phyloP scores from a whole-genome alignment of 306 rosid genomes.

The Urtica urens region DNA sequence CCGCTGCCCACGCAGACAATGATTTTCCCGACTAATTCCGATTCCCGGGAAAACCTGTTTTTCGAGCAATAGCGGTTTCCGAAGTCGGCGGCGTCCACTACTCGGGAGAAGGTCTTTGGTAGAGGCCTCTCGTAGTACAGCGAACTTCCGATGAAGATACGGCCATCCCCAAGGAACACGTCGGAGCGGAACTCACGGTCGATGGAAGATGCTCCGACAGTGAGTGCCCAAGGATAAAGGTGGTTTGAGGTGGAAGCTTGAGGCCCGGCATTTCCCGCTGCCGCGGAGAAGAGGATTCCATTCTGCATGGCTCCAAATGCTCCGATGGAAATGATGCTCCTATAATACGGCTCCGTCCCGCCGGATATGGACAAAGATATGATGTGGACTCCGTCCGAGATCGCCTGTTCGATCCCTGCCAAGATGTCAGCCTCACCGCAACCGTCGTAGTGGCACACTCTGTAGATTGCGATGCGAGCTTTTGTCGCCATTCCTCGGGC shows the following conservation, averaged over 20 bases:
- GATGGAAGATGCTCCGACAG: slow-evolving; percentile 39
- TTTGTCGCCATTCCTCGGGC: slow-evolving; percentile 12
- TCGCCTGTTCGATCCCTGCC: slow-evolving; percentile 15
- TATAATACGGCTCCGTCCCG: neutral
- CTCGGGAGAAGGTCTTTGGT: slow-evolving; percentile 28
- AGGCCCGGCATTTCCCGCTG: slow-evolving; percentile 7
- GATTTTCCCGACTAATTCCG: slow-evolving; percentile 49
- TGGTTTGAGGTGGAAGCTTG: neutral
- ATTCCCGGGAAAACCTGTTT: no score
- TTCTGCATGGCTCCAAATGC: slow-evolving; percentile 6
- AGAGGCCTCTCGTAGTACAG: slow-evolving; percentile 32
- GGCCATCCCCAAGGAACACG: slow-evolving; percentile 45
- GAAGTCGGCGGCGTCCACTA: slow-evolving; percentile 36
- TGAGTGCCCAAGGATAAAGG: slow-evolving; percentile 17
- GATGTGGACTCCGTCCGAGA: slow-evolving; percentile 9
- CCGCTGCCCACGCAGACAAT: slow-evolving; percentile 57
- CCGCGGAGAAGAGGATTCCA: slow-evolving; percentile 3
- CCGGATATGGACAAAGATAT: slow-evolving; percentile 5
- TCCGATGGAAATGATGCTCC: slow-evolving; percentile 1
- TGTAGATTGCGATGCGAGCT: slow-evolving; percentile 17
- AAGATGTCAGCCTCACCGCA: neutral
- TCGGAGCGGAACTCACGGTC: slow-evolving; percentile 68
- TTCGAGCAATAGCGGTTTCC: slow-evolving; percentile 24
- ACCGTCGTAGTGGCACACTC: neutral
- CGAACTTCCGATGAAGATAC: slow-evolving; percentile 38